Base-by-base conservation (phyloP, 495 filamentous ascomycete species). In the Tricharina praecox region DNA sequence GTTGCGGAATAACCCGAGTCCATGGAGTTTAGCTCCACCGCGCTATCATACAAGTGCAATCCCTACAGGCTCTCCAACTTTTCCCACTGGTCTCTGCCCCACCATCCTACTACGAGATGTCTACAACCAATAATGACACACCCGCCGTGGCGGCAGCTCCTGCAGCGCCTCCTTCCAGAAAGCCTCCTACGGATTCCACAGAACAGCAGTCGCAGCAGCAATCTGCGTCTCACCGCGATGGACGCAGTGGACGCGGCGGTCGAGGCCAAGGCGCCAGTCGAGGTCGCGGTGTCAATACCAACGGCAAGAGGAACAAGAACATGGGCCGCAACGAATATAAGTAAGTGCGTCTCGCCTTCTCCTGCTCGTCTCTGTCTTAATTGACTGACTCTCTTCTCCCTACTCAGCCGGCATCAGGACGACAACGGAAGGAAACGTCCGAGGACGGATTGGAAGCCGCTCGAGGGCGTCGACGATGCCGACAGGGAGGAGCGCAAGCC, bases 401-500 rank as follows among this genome's bases (percentile, higher is more conserved):
- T n/a, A n/a, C 15, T 51, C 50, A 28, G 36, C 28, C 28, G 28
- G 7, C 28, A 32, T 13, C 7, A 32, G 21, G 37, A 40, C 37
- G 37, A n/a, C n/a, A n/a, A n/a, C n/a, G n/a, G n/a, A n/a, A n/a
- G n/a, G n/a, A 46, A 33, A 34, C 26, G 43, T 28, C 15, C 35
- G 19, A 46, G 23, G 23, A 62, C 62, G 34, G 64, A 61, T 24
- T 53, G n/a, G 47, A 28, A 46, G 28, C 43, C 13, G 20, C 11
- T 11, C 13, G 48, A 48, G 16, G 26, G 10, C 8, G 51, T 19
- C 4, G 52, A 46, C 7, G 45, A 18, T 2, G 23, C 16, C 1
- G 56, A 48, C 13, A 61, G 52, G 32, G 87, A 97, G 63, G 77
- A 78, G 56, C 74, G 87, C 40, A 78, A 76, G 39, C 90, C 90